These are phyloP conservation scores for Ceriops decandra DNA, from an alignment of 345 rosid genomes.

Conservation along the genomic window DNA sequence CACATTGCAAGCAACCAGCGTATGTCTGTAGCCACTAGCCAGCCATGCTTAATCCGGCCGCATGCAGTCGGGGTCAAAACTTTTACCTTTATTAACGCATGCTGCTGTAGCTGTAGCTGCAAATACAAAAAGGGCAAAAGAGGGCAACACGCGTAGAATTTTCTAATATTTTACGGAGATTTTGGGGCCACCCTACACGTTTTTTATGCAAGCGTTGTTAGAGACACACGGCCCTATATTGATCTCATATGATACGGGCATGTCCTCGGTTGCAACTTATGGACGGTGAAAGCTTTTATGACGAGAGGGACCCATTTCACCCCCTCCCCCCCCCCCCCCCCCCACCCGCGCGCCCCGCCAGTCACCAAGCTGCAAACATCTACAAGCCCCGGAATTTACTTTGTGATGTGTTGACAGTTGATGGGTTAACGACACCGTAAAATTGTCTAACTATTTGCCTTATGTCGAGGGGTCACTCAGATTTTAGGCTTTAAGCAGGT, in stretches of 20 bases:
- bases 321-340: no score
- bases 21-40: no score
- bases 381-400: neutral
- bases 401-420: no score
- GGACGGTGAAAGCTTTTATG: conserved; percentile 10
- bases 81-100: neutral
- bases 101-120: neutral
- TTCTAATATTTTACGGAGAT: neutral
- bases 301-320: conserved; percentile 2
- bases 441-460: no score
- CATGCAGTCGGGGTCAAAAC: conserved; percentile 1
- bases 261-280: conserved; percentile 19
- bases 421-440: no score
- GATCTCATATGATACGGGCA: conserved; percentile 24
- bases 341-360: no score
- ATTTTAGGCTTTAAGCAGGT: no score
- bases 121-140: neutral
- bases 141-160: neutral
- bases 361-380: neutral
- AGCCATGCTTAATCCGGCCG: neutral
- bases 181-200: conserved; percentile 37
- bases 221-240: conserved; percentile 37
- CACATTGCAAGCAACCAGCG: neutral
- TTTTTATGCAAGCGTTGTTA: conserved; percentile 2
- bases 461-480: no score